Percentiles rank a stretch among this genome's conserved stretches.
These are phyloP conservation scores for Helicostylum pulchrum DNA, from an alignment of 192 early-diverging fungal genomes.

Conservation along the genomic window DNA sequence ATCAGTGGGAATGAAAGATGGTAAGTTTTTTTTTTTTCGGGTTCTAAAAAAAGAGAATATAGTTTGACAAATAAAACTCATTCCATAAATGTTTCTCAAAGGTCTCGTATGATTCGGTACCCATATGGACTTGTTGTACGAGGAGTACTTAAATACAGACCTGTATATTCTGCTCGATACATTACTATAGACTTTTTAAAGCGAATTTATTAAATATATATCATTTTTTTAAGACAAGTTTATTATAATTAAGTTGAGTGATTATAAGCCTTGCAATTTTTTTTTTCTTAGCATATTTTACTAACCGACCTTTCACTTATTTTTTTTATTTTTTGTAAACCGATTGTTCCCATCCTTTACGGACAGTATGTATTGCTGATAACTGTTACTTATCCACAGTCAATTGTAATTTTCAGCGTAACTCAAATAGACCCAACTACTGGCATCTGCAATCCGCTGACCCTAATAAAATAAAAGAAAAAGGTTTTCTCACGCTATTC, in stretches of 20 bases:
- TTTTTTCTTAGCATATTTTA: too few species aligned
- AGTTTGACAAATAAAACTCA: background rate
- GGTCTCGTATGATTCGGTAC: slow-evolving; percentile 37
- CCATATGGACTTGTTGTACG: slow-evolving; percentile 31
- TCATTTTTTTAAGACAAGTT: too few species aligned
- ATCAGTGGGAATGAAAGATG: slow-evolving; percentile 36
- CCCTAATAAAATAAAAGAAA: slow-evolving; percentile 7
- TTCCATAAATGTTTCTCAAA: background rate
- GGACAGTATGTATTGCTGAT: too few species aligned
- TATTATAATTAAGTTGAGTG: too few species aligned
- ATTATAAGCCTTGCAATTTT: too few species aligned
- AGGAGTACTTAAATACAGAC: slow-evolving; percentile 29
- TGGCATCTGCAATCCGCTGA: slow-evolving; percentile 15
- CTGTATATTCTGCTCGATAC: background rate
- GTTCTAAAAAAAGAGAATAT: background rate
- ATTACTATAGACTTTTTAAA: too few species aligned
- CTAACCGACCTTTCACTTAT: too few species aligned
- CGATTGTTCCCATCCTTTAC: too few species aligned
- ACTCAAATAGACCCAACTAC: slow-evolving; percentile 28
- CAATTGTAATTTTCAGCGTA: slow-evolving; percentile 25
- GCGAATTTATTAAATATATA: too few species aligned
- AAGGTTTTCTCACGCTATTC: background rate
- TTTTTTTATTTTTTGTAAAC: too few species aligned
- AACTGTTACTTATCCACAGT: slow-evolving; percentile 5
- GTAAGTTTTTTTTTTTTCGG: slow-evolving; percentile 1